phyloP scores from a whole-genome alignment of 176 grass and related monocot species.

The Avena eriantha region DNA sequence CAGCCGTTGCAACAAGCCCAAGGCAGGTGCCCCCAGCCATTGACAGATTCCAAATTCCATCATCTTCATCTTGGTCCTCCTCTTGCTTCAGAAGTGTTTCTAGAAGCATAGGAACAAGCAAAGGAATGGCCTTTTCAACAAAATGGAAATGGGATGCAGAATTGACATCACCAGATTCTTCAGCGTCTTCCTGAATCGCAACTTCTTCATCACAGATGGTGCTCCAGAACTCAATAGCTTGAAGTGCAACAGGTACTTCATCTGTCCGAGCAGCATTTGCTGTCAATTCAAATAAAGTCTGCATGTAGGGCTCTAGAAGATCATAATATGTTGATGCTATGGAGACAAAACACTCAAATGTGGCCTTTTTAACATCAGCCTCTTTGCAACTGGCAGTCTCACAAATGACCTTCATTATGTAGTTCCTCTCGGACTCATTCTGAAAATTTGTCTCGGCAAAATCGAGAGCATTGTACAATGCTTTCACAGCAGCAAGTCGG shows the following conservation, averaged over 20 bases:
- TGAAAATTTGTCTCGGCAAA: slow-evolving; percentile 73
- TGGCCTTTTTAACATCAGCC: slow-evolving; percentile 61
- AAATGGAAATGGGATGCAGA: slow-evolving; percentile 51
- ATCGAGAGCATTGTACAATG: slow-evolving; percentile 77
- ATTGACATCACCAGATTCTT: slow-evolving; percentile 43
- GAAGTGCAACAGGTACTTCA: slow-evolving; percentile 70
- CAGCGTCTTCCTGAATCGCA: slow-evolving; percentile 56
- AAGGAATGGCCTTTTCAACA: slow-evolving; percentile 62
- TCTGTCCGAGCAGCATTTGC: slow-evolving; percentile 64
- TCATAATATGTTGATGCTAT: slow-evolving; percentile 69
- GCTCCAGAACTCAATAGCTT: slow-evolving; percentile 77
- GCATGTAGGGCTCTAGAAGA: slow-evolving; percentile 66
- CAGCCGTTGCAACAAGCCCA: slow-evolving; percentile 55
- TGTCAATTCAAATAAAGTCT: slow-evolving; percentile 63
- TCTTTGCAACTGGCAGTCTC: slow-evolving; percentile 68
- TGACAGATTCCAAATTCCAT: slow-evolving; percentile 57
- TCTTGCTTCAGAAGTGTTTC: slow-evolving; percentile 73
- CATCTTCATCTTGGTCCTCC: slow-evolving; percentile 71
- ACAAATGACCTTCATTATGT: slow-evolving; percentile 72
- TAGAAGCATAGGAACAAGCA: slow-evolving; percentile 60
- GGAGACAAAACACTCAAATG: slow-evolving; percentile 68
- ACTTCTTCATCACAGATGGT: slow-evolving; percentile 64
- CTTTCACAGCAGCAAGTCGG: slow-evolving; percentile 62
- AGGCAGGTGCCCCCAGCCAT: slow-evolving; percentile 70
- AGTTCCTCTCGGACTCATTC: slow-evolving; percentile 71